Percentiles rank a stretch among this genome's conserved stretches.
phyloP scores from a whole-genome alignment of 2,329 filamentous ascomycete genomes.

The Aspergillus ochraceus region DNA sequence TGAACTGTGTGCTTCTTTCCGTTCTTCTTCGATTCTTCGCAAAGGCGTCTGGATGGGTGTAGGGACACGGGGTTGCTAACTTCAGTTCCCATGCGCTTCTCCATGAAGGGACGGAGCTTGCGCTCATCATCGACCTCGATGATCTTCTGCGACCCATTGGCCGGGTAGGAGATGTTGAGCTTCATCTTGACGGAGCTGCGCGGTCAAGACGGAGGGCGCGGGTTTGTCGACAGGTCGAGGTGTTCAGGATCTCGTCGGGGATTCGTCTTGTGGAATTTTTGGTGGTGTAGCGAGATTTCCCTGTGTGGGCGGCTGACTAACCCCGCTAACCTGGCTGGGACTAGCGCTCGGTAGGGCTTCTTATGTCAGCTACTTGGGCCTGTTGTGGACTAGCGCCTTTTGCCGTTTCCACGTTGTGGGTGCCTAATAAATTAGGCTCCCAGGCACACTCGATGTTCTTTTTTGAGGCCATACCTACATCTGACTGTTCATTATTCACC shows the following conservation, averaged over 20 bases:
- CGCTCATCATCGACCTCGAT: slow-evolving; percentile 99
- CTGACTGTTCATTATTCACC: no score
- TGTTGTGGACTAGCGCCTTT: neutral
- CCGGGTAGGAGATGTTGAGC: slow-evolving; percentile 83
- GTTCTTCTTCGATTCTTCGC: slow-evolving; percentile 1
- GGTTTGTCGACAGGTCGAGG: slow-evolving; percentile 42
- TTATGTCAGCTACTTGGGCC: slow-evolving; percentile 23
- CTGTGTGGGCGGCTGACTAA: slow-evolving; percentile 42
- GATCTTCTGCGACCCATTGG: slow-evolving; percentile 99
- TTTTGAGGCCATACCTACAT: no score
- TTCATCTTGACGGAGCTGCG: slow-evolving; percentile 65
- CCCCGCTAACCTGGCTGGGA: slow-evolving; percentile 26
- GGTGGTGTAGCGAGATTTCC: slow-evolving; percentile 41
- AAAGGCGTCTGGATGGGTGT: slow-evolving; percentile 5
- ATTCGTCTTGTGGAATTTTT: slow-evolving; percentile 40
- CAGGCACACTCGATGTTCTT: neutral
- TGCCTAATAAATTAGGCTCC: neutral
- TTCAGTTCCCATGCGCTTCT: slow-evolving; percentile 77
- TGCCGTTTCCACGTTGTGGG: neutral
- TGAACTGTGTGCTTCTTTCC: slow-evolving; percentile 1
- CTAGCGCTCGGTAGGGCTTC: slow-evolving; percentile 24
- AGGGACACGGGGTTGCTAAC: slow-evolving; percentile 35
- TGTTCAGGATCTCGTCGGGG: slow-evolving; percentile 37
- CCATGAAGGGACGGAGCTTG: slow-evolving; percentile 98
- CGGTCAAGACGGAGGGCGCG: slow-evolving; percentile 49